phyloP scores from a whole-genome alignment of 805 yeast genomes.

The Ogataea paraovalis region DNA sequence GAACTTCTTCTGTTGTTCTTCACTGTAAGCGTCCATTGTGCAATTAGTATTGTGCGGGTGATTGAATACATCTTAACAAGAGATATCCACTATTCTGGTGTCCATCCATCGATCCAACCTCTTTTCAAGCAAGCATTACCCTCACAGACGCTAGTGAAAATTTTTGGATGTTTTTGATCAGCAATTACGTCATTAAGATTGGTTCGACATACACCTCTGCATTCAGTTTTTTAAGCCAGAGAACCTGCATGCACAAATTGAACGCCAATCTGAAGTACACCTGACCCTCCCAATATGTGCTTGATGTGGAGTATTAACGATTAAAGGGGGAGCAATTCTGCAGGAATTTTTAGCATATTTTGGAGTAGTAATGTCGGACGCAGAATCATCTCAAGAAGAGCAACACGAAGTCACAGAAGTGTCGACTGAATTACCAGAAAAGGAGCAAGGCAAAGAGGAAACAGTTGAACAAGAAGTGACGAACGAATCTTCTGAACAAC shows the following conservation, averaged over 20 bases:
- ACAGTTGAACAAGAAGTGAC: no score
- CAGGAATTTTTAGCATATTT: no score
- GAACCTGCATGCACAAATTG: no score
- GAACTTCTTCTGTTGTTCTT: slow-evolving; percentile 43
- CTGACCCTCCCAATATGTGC: no score
- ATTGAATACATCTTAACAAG: no score
- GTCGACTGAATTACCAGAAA: neutral
- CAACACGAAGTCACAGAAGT: neutral
- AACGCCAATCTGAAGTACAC: no score
- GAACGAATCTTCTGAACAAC: neutral
- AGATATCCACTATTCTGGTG: no score
- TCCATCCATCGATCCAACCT: no score
- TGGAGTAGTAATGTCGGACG: neutral
- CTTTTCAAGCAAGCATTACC: neutral
- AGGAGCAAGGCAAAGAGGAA: neutral
- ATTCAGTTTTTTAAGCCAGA: no score
- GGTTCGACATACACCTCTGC: neutral
- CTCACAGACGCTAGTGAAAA: no score
- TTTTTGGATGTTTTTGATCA: neutral
- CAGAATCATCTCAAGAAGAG: neutral
- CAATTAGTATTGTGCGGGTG: neutral
- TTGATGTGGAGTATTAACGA: no score
- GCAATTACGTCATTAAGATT: neutral
- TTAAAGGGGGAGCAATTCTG: no score
- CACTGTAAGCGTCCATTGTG: slow-evolving; percentile 28